Evolutionary conservation across 257 asterid genomes (phyloP), one percentile per base, ranked within the genome.

Genomic region (Dorcoceras hygrometricum): DNA sequence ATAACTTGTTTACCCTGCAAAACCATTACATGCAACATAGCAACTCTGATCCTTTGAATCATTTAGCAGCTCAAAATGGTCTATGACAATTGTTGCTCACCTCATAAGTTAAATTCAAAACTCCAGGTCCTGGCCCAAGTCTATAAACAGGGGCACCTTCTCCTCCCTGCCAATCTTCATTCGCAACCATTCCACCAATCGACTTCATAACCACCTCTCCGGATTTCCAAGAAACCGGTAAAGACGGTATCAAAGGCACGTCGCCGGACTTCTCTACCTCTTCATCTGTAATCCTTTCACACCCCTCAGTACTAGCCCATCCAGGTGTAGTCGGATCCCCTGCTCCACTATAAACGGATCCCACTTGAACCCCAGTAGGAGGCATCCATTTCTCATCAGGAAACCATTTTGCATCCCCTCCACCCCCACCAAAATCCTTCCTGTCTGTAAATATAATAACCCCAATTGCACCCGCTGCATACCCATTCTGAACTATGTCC

Each of bases 271-370:
- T 75, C 73, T 81, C 91, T 59, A 80, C 84, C 73, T 84, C 95
- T 22, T 82, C 84, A 0, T 75, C 76, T 48, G 96, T 78, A 63
- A 88, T 64, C 81, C 98, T 83, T 84, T 91, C 95, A 46, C 96
- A 86, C 1, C 26, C 86, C 23, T 79, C 84, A 1, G 81, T 82
- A 77, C 98, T 89, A 48, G 98, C 81, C 96, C 96, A 91, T 9
- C 98, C 96, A 1, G 98, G 96, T 4, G 96, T 89, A 25, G 91
- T 89, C 2, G 96, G 98, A 59, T 91, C 96, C 6, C 98, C 96
- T 0, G 36, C 81, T 9, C 91, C 98, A 8, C 53, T 79, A 62
- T 71, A 88, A 23, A 85, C 76, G 3, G 95, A 67, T 14, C 96
- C 98, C 70, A 87, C 91, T 77, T 91, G 96, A 27, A 89, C 98